Percentiles rank a stretch among this genome's conserved stretches.
These are phyloP conservation scores for Cyberlindnera xylosilytica DNA, from an alignment of 805 yeast genomes.

Conservation along the genomic window DNA sequence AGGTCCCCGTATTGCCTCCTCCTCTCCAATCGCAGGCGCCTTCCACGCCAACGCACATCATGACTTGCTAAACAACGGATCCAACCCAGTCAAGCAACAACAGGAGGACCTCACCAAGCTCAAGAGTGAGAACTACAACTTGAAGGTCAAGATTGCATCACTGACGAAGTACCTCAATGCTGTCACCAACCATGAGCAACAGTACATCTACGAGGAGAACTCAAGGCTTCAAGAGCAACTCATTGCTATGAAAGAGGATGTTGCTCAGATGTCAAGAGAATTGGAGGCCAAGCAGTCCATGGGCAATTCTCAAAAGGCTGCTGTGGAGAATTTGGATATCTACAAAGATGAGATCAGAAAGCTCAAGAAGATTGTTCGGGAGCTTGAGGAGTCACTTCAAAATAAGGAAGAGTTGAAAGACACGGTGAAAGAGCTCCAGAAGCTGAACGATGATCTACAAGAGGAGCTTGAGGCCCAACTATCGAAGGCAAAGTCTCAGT, in stretches of 20 bases:
- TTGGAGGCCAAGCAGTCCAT: conserved; percentile 6
- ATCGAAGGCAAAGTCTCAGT: conserved; percentile 2
- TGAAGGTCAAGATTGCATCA: conserved; percentile 42
- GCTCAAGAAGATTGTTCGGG: conserved; percentile 1
- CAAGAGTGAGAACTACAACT: conserved; percentile 40
- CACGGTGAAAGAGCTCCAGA: conserved; percentile 11
- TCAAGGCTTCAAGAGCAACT: conserved; percentile 30
- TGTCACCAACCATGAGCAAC: conserved; percentile 36
- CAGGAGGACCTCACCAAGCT: conserved; percentile 30
- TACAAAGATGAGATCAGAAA: conserved; percentile 8
- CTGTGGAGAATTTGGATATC: conserved; percentile 2
- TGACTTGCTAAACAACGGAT: conserved; percentile 23
- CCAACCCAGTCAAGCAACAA: conserved; percentile 31
- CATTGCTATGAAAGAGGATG: conserved; percentile 23
- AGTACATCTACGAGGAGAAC: conserved; percentile 36
- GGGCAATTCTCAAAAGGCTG: neutral
- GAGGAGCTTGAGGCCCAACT: conserved; percentile 9
- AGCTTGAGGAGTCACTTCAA: conserved; percentile 5
- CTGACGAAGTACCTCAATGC: conserved; percentile 37
- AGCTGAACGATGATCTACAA: conserved; percentile 14
- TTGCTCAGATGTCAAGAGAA: conserved; percentile 23
- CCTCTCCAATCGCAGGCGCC: conserved; percentile 20
- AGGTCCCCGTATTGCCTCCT: conserved; percentile 1
- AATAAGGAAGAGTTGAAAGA: conserved; percentile 8
- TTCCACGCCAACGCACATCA: conserved; percentile 14